Evolutionary conservation across 75 land plant species (phyloP), one percentile per base, ranked within the genome.

Genomic region (Sequoia sempervirens): DNA sequence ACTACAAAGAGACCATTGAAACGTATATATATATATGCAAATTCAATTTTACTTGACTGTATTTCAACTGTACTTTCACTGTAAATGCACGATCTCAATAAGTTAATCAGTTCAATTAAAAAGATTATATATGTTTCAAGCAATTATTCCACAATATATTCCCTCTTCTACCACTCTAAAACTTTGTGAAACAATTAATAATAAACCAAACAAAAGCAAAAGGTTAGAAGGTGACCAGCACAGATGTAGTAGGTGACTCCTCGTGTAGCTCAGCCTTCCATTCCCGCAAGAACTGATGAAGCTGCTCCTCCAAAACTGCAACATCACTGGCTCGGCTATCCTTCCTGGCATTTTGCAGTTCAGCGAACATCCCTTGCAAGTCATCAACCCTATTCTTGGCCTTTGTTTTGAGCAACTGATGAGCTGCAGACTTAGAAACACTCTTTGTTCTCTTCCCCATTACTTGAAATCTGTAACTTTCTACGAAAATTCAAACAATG

Each of bases 201-300:
- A 78, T 78, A 43, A 45, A n/a, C 80, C 17, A 10, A 41, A 26
- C 13, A 41, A 1, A 45, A 26, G 47, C 1, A 53, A 53, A 28
- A 54, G 23, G 9, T 32, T 17, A 52, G 13, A 81, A 36, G 36
- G 26, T 81, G 26, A 81, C 82, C 82, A 81, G 82, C 36, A 81
- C n/a, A 52, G 82, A 81, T 32, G 82, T 81, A 52, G 82, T 17
- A 32, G 82, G 82, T 6, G 82, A 81, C 14, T 43, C 40, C 64
- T 81, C 82, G 80, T 79, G 81, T 84, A 85, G 64, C 61, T 89
- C 88, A 15, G 83, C 84, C 84, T 89, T 89, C 90, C 90, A 89
- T 79, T 89, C 90, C 23, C 89, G 81, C 43, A 89, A 80, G 84
- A 89, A 76, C 82, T 87, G 88, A 61, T 87, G 89, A 75, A 89